These are phyloP conservation scores for Solanum sitiens DNA, from an alignment of 257 asterid genomes.

Conservation along the genomic window DNA sequence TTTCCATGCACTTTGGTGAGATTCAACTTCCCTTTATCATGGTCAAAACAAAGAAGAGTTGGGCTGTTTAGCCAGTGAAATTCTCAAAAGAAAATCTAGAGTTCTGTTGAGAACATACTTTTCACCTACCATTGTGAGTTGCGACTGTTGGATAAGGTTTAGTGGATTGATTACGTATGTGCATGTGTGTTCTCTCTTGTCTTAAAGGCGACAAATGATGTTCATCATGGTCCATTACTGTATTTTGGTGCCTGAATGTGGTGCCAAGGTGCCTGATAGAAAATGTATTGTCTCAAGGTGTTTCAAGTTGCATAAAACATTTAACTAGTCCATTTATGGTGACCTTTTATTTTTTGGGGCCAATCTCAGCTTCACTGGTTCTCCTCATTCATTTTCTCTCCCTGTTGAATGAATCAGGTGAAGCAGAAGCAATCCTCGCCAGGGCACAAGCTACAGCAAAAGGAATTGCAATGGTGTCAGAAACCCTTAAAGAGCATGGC, in stretches of 20 bases:
- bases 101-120: not conserved
- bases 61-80: not conserved
- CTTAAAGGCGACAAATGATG: not conserved
- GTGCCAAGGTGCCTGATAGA: not conserved
- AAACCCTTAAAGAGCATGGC: constrained; percentile 48
- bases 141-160: not conserved
- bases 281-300: not conserved
- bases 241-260: not conserved
- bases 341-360: not conserved
- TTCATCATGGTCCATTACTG: not conserved
- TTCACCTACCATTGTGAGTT: not conserved
- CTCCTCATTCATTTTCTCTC: not conserved
- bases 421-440: constrained; percentile 89
- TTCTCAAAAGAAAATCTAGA: not conserved
- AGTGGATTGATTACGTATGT: not conserved
- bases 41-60: not conserved
- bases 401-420: constrained; percentile 39
- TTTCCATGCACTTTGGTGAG: not conserved
- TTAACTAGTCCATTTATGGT: not conserved
- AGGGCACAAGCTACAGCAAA: constrained; percentile 75
- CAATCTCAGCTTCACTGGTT: not conserved
- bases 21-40: not conserved
- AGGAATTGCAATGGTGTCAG: constrained; percentile 65
- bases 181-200: not conserved
- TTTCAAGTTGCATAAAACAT: not conserved